Percentiles rank a stretch among this genome's conserved stretches.
Evolutionary conservation across 2,329 filamentous ascomycete genomes (phyloP).

Genomic region (Neodidymelliopsis sp.): DNA sequence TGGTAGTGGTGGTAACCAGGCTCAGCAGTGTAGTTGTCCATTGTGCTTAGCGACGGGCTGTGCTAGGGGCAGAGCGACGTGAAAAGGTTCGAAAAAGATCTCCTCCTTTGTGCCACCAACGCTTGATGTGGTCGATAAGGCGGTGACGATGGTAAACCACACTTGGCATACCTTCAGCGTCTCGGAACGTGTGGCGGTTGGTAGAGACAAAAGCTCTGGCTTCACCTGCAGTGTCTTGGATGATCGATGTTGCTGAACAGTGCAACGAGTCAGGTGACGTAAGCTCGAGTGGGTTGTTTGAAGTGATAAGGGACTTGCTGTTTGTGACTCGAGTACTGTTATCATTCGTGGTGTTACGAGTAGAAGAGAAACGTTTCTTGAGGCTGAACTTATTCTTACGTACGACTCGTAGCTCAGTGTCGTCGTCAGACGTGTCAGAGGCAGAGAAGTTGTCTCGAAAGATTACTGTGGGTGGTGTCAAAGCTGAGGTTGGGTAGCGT

Average conservation of each 20-base stretch:
- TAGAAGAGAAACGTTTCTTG: constrained; percentile 33
- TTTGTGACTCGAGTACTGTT: constrained; percentile 19
- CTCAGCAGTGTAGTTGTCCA: neutral
- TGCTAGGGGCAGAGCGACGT: neutral
- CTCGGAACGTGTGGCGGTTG: constrained; percentile 35
- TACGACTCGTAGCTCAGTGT: constrained; percentile 25
- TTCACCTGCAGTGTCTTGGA: constrained; percentile 33
- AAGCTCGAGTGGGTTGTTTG: constrained; percentile 20
- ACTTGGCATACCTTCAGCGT: constrained; percentile 35
- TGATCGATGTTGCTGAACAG: constrained; percentile 17
- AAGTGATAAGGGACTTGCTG: constrained; percentile 11
- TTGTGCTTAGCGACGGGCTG: neutral
- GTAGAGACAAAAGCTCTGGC: constrained; percentile 23
- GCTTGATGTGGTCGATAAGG: constrained; percentile 30
- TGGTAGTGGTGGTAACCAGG: neutral
- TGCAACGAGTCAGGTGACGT: constrained; percentile 21
- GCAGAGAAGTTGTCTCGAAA: constrained; percentile 34
- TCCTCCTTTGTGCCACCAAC: constrained; percentile 34
- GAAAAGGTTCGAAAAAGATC: constrained; percentile 26
- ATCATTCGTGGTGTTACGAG: constrained; percentile 25
- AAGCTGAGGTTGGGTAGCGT: constrained; percentile 57
- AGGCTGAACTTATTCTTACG: constrained; percentile 34
- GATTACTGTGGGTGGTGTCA: constrained; percentile 51
- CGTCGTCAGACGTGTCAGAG: constrained; percentile 40
- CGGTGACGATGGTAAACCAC: constrained; percentile 30